These are phyloP conservation scores for Pichia sp. DNA, from an alignment of 1,139 yeast genomes.

Conservation along the genomic window DNA sequence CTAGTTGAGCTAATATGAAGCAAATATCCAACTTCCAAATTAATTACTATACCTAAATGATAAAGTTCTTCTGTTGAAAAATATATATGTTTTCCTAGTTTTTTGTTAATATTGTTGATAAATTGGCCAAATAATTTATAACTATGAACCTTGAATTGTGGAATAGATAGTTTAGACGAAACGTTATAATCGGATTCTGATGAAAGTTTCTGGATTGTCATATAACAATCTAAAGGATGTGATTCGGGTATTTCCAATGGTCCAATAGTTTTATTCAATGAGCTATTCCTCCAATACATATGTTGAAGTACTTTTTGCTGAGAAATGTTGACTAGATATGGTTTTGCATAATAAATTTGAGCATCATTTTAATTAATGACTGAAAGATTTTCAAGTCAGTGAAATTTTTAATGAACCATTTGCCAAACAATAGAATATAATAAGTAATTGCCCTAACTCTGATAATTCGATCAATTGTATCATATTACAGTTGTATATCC, in stretches of 20 bases:
- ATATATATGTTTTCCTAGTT: constrained; percentile 8
- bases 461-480: too few species aligned
- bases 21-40: constrained; percentile 12
- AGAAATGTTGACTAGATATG: neutral
- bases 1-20: constrained; percentile 10
- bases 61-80: constrained; percentile 1
- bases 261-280: neutral
- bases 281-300: constrained; percentile 2
- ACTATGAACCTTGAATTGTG: constrained; percentile 2
- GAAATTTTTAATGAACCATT: too few species aligned
- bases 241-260: constrained; percentile 1
- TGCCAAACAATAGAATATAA: too few species aligned
- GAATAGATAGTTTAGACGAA: neutral
- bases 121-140: neutral
- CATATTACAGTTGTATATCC: too few species aligned
- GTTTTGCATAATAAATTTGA: neutral
- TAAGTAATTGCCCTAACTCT: too few species aligned
- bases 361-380: too few species aligned
- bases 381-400: too few species aligned
- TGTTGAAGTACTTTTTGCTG: neutral
- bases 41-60: constrained; percentile 12
- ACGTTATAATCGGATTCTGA: neutral
- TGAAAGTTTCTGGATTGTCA: neutral
- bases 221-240: constrained; percentile 5
- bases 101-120: constrained; percentile 2